These are phyloP conservation scores for Knufia fluminis DNA, from an alignment of 2,329 filamentous ascomycete species.

Conservation along the genomic window DNA sequence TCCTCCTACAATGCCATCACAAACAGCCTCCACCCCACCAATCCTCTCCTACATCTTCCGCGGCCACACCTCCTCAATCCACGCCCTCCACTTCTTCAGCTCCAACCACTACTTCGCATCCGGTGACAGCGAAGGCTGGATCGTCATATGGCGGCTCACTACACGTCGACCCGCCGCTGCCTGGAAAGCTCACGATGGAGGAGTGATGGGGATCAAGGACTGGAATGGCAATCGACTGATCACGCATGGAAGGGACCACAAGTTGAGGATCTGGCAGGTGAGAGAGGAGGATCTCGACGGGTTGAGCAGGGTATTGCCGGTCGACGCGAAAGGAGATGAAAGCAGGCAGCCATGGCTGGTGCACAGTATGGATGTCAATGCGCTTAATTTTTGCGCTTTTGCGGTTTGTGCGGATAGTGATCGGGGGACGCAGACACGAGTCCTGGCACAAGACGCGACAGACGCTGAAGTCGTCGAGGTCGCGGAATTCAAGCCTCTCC, in stretches of 20 bases:
- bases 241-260: conserved; percentile 89
- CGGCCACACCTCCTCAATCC: conserved; percentile 73
- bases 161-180: conserved; percentile 73
- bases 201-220: conserved; percentile 63
- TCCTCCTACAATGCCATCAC: background rate
- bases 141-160: conserved; percentile 75
- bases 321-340: conserved; percentile 49
- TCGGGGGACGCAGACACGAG: background rate
- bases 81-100: conserved; percentile 63
- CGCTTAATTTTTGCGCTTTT: conserved; percentile 91
- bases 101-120: conserved; percentile 69
- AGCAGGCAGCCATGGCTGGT: conserved; percentile 70
- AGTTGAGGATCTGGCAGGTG: conserved; percentile 75
- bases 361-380: conserved; percentile 75
- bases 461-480: conserved; percentile 1
- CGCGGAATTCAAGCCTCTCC: conserved; percentile 14
- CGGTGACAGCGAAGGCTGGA: conserved; percentile 82
- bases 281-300: conserved; percentile 47
- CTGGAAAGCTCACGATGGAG: conserved; percentile 74
- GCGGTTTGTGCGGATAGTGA: conserved; percentile 44
- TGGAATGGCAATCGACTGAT: conserved; percentile 69
- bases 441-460: background rate
- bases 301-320: conserved; percentile 60
- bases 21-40: conserved; percentile 30
- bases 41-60: conserved; percentile 65